Evolutionary conservation across 441 rosid genomes (phyloP), one percentile per base, ranked within the genome.

Genomic region (Metrosideros polymorpha): DNA sequence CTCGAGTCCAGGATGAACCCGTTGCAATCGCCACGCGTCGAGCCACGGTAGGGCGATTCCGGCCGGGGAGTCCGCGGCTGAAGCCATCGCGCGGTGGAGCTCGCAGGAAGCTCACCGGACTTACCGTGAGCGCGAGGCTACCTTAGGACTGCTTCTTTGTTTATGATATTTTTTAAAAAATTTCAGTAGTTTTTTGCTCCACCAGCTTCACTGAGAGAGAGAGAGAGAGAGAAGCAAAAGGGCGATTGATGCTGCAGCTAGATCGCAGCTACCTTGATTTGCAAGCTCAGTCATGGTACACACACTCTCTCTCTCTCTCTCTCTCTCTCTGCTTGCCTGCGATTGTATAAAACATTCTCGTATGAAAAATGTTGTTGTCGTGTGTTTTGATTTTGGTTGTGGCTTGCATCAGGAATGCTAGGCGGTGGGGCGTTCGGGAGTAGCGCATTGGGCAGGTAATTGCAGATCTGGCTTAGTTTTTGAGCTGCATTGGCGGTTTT

Each of bases 261-360:
- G 84, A 84, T 87, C 86, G 43, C 85, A 75, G 42, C 71, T 59
- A 55, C 75, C 91, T 87, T 87, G 87, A 82, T 91, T 87, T 89
- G 54, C 85, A 89, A 91, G 90, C 89, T 82, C 90, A 35, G 87
- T 89, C 88, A 90, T 87, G 91, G 95, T 92, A 89, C 82, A 15
- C 18, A 85, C 84, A 57, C 51, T 49, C 30, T 86, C 83, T 86
- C 55, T 85, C 55, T 86, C 82, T 71, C n/a, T 75, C 32, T 12
- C 86, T 43, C 24, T 18, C 63, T 83, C 45, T 29, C 14, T 53
- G 0, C 17, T 4, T 3, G 45, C 47, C 19, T 42, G 57, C 15
- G 43, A 56, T 52, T 24, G 45, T 84, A 25, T 43, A 55, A 55
- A 84, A 55, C 43, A n/a, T 22, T 71, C 5, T 71, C 17, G 79